A percentile compares a stretch with the other conserved stretches of the same genome.
These are phyloP conservation scores for Colletotrichum liriopes DNA, from an alignment of 2,329 filamentous ascomycete genomes.

Conservation along the genomic window DNA sequence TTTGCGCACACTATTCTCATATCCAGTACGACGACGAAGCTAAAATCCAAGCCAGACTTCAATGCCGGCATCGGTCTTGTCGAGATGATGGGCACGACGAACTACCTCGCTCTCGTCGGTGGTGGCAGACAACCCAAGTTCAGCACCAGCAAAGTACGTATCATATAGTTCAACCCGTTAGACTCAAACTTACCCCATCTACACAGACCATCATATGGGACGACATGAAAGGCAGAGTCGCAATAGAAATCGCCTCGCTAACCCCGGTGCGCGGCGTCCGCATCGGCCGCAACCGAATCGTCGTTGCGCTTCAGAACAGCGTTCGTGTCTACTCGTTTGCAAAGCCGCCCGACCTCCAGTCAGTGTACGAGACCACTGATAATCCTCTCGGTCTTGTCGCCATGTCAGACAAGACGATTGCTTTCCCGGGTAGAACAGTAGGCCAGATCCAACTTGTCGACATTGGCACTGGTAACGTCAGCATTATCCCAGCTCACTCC, in stretches of 20 bases:
- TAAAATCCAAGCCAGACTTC: constrained; percentile 69
- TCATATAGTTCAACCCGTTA: background rate
- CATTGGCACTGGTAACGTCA: constrained; percentile 83
- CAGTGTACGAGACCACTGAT: constrained; percentile 87
- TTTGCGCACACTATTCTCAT: constrained; percentile 44
- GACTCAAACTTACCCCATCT: constrained; percentile 9
- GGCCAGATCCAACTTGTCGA: constrained; percentile 94
- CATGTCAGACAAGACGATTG: constrained; percentile 80
- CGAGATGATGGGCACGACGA: constrained; percentile 89
- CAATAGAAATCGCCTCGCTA: constrained; percentile 85
- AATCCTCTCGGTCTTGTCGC: constrained; percentile 88
- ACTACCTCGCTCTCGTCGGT: constrained; percentile 91
- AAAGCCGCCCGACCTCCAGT: constrained; percentile 78
- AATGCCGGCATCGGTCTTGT: constrained; percentile 86
- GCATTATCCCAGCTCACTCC: constrained; percentile 93
- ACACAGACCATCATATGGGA: constrained; percentile 89
- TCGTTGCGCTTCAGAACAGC: constrained; percentile 86
- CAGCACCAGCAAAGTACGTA: constrained; percentile 83
- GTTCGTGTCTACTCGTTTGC: constrained; percentile 87
- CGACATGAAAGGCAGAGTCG: constrained; percentile 80
- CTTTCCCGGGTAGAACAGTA: constrained; percentile 87
- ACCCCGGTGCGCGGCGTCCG: constrained; percentile 83
- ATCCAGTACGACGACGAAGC: background rate
- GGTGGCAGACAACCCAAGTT: constrained; percentile 90
- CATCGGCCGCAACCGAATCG: constrained; percentile 81